phyloP scores from a whole-genome alignment of 1,284 basidiomycete species.

The Grifola frondosa region DNA sequence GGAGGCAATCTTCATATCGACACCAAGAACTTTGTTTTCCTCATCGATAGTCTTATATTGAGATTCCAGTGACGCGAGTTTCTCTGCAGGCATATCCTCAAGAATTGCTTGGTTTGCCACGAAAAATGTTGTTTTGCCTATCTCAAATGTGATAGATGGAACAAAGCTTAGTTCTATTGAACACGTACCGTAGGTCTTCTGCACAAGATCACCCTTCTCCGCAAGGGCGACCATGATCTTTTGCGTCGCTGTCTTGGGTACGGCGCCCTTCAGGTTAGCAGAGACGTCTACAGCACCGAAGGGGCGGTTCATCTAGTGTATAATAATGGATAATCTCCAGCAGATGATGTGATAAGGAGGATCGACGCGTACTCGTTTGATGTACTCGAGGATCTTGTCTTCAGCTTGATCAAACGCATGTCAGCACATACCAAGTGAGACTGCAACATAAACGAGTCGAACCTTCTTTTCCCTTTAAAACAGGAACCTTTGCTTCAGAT shows the following conservation, averaged over 20 bases:
- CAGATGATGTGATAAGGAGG: no score
- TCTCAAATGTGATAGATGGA: not conserved
- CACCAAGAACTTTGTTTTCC: slow-evolving; percentile 51
- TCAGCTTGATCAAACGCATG: slow-evolving; percentile 50
- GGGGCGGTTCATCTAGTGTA: slow-evolving; percentile 66
- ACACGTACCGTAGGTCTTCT: slow-evolving; percentile 74
- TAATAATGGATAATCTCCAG: no score
- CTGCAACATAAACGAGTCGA: not conserved
- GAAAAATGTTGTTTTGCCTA: slow-evolving; percentile 83
- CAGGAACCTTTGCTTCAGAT: slow-evolving; percentile 52
- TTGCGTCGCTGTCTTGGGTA: slow-evolving; percentile 78
- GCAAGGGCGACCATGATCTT: slow-evolving; percentile 79
- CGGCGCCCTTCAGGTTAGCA: slow-evolving; percentile 83
- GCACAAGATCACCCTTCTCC: slow-evolving; percentile 71
- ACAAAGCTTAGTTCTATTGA: slow-evolving; percentile 1
- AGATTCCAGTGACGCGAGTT: slow-evolving; percentile 54
- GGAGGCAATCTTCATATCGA: slow-evolving; percentile 49
- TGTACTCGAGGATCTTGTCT: slow-evolving; percentile 69
- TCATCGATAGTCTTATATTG: slow-evolving; percentile 60
- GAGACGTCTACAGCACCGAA: slow-evolving; percentile 84
- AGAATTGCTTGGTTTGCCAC: slow-evolving; percentile 74
- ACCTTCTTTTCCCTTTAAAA: slow-evolving; percentile 75
- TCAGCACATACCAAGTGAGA: slow-evolving; percentile 1
- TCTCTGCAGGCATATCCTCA: slow-evolving; percentile 55
- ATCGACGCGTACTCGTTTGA: slow-evolving; percentile 53